Conservation (phyloP, 2,329 filamentous ascomycete genomes). For the Thelonectria blattea region DNA sequence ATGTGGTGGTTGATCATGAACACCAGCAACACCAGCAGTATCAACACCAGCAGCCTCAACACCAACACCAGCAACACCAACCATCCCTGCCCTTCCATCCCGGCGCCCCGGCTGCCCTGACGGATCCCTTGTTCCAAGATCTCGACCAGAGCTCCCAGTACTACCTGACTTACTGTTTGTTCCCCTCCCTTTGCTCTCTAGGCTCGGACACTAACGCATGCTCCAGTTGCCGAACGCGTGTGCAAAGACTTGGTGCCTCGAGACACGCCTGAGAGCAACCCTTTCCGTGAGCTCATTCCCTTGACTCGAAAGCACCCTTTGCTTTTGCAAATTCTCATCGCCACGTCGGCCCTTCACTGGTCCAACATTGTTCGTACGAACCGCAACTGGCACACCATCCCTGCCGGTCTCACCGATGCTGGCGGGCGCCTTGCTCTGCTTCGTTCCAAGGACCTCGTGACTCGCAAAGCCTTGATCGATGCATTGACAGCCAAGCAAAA, state of each 20-base stretch:
- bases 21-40: constrained; percentile 11
- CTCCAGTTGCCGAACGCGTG: constrained; percentile 52
- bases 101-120: constrained; percentile 44
- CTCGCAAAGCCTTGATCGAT: constrained; percentile 51
- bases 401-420: constrained; percentile 42
- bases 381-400: constrained; percentile 34
- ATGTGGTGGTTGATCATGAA: constrained; percentile 1
- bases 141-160: constrained; percentile 52
- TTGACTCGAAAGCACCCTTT: constrained; percentile 53
- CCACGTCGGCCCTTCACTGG: constrained; percentile 57
- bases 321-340: constrained; percentile 55
- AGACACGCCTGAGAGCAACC: constrained; percentile 53
- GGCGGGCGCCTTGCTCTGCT: constrained; percentile 46
- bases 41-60: constrained; percentile 12
- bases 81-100: constrained; percentile 31
- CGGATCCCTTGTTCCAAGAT: constrained; percentile 63
- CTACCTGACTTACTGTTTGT: constrained; percentile 58
- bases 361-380: constrained; percentile 50
- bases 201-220: constrained; percentile 34
- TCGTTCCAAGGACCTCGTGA: constrained; percentile 47
- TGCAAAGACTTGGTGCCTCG: constrained; percentile 61
- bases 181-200: constrained; percentile 2
- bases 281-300: constrained; percentile 56
- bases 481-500: constrained; percentile 54
- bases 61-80: constrained; percentile 21